Evolutionary conservation across 345 rosid genomes (phyloP).

Genomic region (Salix koriyanagi): DNA sequence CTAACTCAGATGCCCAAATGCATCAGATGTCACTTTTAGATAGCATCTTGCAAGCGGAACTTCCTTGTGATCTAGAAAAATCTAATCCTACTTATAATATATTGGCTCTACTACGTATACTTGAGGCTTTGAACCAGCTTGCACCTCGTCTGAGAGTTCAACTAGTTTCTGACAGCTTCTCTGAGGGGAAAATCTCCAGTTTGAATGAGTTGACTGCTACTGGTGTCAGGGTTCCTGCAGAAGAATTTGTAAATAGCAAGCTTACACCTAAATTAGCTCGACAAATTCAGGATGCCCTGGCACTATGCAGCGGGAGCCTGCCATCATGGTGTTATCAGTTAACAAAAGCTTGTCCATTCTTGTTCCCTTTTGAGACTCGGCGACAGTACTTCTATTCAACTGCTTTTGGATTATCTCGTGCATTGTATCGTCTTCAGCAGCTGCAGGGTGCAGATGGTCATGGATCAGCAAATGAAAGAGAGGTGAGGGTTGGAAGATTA

Average conservation of each 20-base stretch:
- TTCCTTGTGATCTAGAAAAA: conserved; percentile 93
- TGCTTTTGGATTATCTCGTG: conserved; percentile 98
- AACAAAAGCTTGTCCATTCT: conserved; percentile 92
- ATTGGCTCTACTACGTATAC: conserved; percentile 73
- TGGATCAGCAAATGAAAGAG: conserved; percentile 80
- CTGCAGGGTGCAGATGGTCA: conserved; percentile 98
- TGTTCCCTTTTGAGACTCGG: conserved; percentile 97
- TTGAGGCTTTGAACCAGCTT: conserved; percentile 93
- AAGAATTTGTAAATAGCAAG: conserved; percentile 80
- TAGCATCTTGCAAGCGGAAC: conserved; percentile 84
- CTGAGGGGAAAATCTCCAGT: conserved; percentile 58
- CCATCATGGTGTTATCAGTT: conserved; percentile 98
- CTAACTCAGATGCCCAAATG: conserved; percentile 47
- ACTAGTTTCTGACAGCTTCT: conserved; percentile 50
- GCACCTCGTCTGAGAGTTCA: conserved; percentile 80
- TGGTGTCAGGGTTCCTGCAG: conserved; percentile 59
- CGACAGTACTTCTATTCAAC: conserved; percentile 95
- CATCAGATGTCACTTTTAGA: conserved; percentile 69
- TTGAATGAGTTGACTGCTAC: conserved; percentile 49
- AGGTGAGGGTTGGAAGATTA: conserved; percentile 87
- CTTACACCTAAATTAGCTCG: conserved; percentile 97
- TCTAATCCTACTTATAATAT: conserved; percentile 86
- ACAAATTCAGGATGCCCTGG: conserved; percentile 98
- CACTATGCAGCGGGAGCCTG: conserved; percentile 96
- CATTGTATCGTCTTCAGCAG: conserved; percentile 95